These are phyloP conservation scores for Hypoxylon sp. DNA, from an alignment of 2,329 filamentous ascomycete species.

Conservation along the genomic window DNA sequence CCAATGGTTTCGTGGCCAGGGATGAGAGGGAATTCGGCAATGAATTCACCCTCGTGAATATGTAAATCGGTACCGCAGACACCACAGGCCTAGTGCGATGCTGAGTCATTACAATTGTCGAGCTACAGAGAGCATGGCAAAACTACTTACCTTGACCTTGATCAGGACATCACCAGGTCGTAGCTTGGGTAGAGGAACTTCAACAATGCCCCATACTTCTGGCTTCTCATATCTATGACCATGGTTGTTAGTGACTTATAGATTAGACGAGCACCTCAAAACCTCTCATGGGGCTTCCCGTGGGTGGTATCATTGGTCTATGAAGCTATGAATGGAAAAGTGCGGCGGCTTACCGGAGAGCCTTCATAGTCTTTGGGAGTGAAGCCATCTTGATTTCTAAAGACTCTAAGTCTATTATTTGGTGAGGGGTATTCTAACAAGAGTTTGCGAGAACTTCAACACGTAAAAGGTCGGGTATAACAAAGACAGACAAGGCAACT, in stretches of 20 bases:
- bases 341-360: slow-evolving; percentile 67
- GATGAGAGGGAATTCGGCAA: slow-evolving; percentile 74
- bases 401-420: slow-evolving; percentile 28
- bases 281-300: slow-evolving; percentile 13
- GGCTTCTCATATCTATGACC: slow-evolving; percentile 72
- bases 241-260: slow-evolving; percentile 42
- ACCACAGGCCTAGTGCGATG: slow-evolving; percentile 52
- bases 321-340: slow-evolving; percentile 8
- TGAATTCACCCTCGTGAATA: slow-evolving; percentile 79
- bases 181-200: slow-evolving; percentile 73
- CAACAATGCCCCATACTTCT: slow-evolving; percentile 71
- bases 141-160: slow-evolving; percentile 72
- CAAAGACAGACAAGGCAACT: slow-evolving; percentile 6
- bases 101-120: slow-evolving; percentile 36
- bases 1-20: slow-evolving; percentile 79
- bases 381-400: slow-evolving; percentile 53
- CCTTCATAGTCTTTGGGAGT: slow-evolving; percentile 64
- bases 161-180: slow-evolving; percentile 73
- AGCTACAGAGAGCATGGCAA: background rate
- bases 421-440: slow-evolving; percentile 39
- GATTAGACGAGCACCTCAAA: slow-evolving; percentile 7
- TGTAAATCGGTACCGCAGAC: slow-evolving; percentile 62
- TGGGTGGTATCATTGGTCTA: background rate
- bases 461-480: slow-evolving; percentile 13
- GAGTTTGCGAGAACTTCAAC: slow-evolving; percentile 14